Evolutionary conservation across 2,329 filamentous ascomycete species (phyloP).

Genomic region (Domatiomyces globalis): DNA sequence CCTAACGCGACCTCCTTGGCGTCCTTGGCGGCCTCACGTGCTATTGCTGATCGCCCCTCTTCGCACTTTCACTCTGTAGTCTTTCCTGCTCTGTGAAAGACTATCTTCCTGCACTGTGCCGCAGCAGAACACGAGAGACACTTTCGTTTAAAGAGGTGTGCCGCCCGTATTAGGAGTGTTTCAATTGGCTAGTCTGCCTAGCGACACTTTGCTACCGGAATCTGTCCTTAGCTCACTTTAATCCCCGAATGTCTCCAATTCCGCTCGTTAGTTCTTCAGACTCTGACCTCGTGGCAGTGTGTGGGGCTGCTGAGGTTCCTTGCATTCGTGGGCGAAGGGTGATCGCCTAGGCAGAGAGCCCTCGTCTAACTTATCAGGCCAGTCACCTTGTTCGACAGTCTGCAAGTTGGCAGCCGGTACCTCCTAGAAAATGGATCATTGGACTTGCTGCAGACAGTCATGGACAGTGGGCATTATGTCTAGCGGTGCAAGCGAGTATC

Average conservation of each 20-base stretch:
- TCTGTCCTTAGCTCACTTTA: background rate
- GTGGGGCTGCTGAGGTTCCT: background rate
- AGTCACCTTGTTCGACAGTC: background rate
- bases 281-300: background rate
- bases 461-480: background rate
- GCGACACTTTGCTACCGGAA: too few relatives aligned
- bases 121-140: background rate
- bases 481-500: background rate
- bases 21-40: background rate
- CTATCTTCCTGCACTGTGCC: background rate
- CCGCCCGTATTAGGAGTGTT: background rate
- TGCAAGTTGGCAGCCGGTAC: background rate
- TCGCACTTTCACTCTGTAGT: too few relatives aligned
- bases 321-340: background rate
- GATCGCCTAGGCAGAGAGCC: too few relatives aligned
- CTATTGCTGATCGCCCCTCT: too few relatives aligned
- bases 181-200: background rate
- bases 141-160: background rate
- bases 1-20: background rate
- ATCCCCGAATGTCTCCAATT: background rate
- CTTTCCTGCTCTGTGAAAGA: background rate
- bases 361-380: background rate
- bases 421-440: background rate
- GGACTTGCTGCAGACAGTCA: background rate
- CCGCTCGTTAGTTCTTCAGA: background rate